Conservation (phyloP, 2,329 filamentous ascomycete species). For the Pseudocercospora fuligena region DNA sequence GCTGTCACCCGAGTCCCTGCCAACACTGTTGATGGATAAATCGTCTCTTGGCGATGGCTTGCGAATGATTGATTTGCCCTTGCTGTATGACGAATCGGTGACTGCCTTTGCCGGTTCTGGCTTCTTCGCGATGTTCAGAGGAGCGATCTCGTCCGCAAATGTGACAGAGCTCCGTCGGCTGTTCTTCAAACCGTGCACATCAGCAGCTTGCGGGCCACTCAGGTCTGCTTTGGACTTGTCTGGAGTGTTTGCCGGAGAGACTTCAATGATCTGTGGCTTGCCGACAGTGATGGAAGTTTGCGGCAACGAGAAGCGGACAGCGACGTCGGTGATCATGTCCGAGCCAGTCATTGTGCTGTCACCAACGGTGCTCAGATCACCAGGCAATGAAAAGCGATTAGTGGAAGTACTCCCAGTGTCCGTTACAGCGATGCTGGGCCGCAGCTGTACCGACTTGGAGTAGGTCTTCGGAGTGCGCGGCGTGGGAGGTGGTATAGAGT, state of each 20-base stretch:
- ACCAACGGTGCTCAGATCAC: slow-evolving; percentile 39
- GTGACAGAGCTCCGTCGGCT: slow-evolving; percentile 37
- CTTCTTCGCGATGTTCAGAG: slow-evolving; percentile 41
- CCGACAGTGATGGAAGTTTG: slow-evolving; percentile 43
- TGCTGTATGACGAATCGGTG: slow-evolving; percentile 27
- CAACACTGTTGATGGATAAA: slow-evolving; percentile 20
- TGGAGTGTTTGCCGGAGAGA: slow-evolving; percentile 38
- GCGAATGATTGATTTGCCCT: slow-evolving; percentile 36
- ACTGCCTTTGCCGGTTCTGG: slow-evolving; percentile 26
- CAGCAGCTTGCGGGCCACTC: slow-evolving; percentile 28
- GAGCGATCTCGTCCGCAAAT: slow-evolving; percentile 43
- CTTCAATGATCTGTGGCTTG: slow-evolving; percentile 42
- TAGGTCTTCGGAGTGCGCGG: slow-evolving; percentile 39
- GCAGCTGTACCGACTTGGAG: slow-evolving; percentile 42
- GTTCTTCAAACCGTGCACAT: slow-evolving; percentile 23
- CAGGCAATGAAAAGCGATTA: slow-evolving; percentile 40
- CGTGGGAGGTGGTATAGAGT: slow-evolving; percentile 34
- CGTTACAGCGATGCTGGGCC: slow-evolving; percentile 28
- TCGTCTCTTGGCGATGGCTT: slow-evolving; percentile 36
- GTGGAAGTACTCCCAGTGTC: slow-evolving; percentile 32
- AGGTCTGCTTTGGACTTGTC: slow-evolving; percentile 30
- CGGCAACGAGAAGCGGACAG: slow-evolving; percentile 45
- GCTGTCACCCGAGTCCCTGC: slow-evolving; percentile 31
- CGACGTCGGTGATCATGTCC: slow-evolving; percentile 43
- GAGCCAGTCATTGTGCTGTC: slow-evolving; percentile 39